Base-by-base conservation (phyloP, 192 early-diverging fungal species). In the Backusella macrospora region DNA sequence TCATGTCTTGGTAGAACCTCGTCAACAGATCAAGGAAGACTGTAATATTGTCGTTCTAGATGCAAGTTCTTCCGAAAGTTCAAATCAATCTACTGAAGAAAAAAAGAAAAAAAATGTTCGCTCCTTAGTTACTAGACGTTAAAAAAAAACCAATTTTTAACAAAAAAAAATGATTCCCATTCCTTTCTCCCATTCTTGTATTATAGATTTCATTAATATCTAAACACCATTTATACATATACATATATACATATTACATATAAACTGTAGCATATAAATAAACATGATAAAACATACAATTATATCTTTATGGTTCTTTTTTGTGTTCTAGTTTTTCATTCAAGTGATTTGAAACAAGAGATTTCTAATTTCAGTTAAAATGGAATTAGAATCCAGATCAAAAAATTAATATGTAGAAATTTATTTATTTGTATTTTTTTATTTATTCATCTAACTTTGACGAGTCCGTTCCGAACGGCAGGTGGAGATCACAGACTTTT, bases 1-100 rank as follows among this genome's bases (percentile, higher is more conserved):
- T 70, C 79, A 80, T 77, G 44, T 76, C 7, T 47, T 80, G n/a
- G 75, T 77, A 9, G 52, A 73, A 42, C 77, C 77, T 29, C 18
- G 62, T 43, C 29, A 39, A 18, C 5, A 70, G 10, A 43, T 49
- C 34, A 78, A 73, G 65, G 65, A 62, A 6, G 16, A 46, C n/a
- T 49, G 71, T 65, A 70, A 73, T 52, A 70, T 78, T 62, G 64
- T 62, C 7, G 38, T 75, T 14, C 21, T 74, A 34, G 64, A 74
- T 49, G 18, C 39, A 42, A n/a, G n/a, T 13, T 23, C 59, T 21
- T 59, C 69, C 49, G 63, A 65, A 40, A 65, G 66, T n/a, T 44
- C 29, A n/a, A 40, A 16, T 38, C 21, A 39, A 34, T 7, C 69
- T 13, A 1, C n/a, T 66, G 37, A 47, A 29, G 12, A 44, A 4